Evolutionary conservation across 176 grass and related monocot species (phyloP).

Genomic region (Triticum monococcum): DNA sequence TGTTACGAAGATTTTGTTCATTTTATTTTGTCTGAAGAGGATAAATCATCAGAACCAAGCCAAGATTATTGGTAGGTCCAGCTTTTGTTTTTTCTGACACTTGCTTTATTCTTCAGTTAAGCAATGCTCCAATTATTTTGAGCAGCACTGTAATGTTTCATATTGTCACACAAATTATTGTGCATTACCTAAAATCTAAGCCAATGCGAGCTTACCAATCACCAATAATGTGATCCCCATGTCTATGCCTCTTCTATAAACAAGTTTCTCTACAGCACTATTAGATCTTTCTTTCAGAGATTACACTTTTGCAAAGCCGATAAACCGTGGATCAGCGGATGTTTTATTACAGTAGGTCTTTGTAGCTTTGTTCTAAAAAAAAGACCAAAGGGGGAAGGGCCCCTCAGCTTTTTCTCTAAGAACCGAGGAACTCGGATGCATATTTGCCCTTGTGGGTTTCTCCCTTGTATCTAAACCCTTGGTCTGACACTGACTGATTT

Average conservation of each 20-base stretch:
- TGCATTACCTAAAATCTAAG: neutral
- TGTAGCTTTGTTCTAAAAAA: too few relatives aligned
- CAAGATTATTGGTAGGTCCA: conserved; percentile 70
- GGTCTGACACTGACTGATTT: neutral
- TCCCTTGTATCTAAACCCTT: neutral
- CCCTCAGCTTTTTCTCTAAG: too few relatives aligned
- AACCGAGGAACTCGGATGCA: too few relatives aligned
- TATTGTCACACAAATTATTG: neutral
- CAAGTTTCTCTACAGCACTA: neutral
- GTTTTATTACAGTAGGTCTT: too few relatives aligned
- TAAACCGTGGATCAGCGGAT: too few relatives aligned
- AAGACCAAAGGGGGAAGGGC: too few relatives aligned
- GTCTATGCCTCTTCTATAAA: neutral
- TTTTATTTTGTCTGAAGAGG: conserved; percentile 90
- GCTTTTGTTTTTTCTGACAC: conserved; percentile 7
- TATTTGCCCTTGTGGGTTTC: too few relatives aligned
- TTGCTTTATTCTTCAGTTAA: neutral
- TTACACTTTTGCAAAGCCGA: neutral
- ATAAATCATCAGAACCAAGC: conserved; percentile 80
- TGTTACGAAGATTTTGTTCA: conserved; percentile 95
- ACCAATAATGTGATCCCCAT: neutral
- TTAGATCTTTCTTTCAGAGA: neutral
- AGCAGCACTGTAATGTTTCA: neutral
- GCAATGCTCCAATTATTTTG: conserved; percentile 5
- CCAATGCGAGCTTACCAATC: neutral